phyloP scores from a whole-genome alignment of 2,329 filamentous ascomycete genomes.

The Uncinocarpus reesii region DNA sequence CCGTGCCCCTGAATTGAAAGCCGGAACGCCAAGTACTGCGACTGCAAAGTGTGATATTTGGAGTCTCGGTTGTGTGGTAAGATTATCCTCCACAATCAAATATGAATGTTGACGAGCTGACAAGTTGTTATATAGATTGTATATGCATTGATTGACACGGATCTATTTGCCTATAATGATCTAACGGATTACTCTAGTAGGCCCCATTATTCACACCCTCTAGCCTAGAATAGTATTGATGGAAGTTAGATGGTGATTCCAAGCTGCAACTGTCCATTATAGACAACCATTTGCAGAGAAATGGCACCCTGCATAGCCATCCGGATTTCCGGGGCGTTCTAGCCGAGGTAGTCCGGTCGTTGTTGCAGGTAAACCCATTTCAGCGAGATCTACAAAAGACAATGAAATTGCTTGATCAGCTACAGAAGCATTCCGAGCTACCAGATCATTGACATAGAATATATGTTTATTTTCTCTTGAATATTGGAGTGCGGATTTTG shows the following conservation, averaged over 20 bases:
- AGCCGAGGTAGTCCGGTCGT: neutral
- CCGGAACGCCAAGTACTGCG: neutral
- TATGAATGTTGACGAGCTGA: neutral
- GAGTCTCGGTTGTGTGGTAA: slow-evolving; percentile 12
- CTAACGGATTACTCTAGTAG: neutral
- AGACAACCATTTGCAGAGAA: neutral
- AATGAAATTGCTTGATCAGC: neutral
- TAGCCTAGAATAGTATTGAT: no score
- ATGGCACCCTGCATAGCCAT: neutral
- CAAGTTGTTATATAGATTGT: neutral
- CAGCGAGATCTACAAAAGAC: neutral
- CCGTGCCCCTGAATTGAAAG: neutral
- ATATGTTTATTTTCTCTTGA: no score
- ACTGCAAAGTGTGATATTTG: slow-evolving; percentile 9
- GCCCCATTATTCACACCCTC: neutral
- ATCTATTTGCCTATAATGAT: neutral
- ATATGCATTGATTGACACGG: neutral
- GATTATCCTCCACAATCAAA: neutral
- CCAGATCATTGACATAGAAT: no score
- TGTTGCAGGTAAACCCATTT: neutral
- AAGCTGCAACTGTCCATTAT: neutral
- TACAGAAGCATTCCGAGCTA: no score
- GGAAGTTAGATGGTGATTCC: no score
- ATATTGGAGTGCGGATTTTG: no score
- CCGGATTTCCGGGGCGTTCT: neutral